Base-by-base conservation (phyloP, 1,284 basidiomycete species). In the Trametes sp. region DNA sequence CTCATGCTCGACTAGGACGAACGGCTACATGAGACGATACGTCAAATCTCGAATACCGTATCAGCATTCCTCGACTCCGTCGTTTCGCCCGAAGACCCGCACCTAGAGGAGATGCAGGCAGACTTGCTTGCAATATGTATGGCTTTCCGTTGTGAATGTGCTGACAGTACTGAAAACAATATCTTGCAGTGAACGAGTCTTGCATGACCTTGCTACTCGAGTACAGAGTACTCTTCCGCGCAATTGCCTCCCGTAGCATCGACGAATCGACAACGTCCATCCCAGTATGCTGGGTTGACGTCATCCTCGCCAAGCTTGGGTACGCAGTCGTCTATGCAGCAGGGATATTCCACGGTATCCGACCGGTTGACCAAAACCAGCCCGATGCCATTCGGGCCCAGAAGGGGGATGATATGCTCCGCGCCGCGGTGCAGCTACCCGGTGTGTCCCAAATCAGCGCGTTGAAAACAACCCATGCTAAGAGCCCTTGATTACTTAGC, bases 401-500 rank as follows among this genome's bases (percentile, higher is more conserved):
- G 52, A 78, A 77, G 58, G 80, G 84, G 36, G 80, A 84, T 21
- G 82, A 86, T 60, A 75, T 74, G 56, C 70, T 90, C 31, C 80
- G 80, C 44, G 87, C 87, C 46, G 85, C 87, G 2, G 76, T 82
- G 21, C 89, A 92, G 66, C 73, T 93, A 19, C 90, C 91, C 59
- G 80, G 91, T 89, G 73, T 64, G 75, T 69, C 31, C 35, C 35
- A 13, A 41, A 14, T n/a, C 4, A 2, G 16, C 38, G 36, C 41
- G 49, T 38, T 41, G 54, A 31, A 26, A 3, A 19, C 9, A 10
- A 19, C 14, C 19, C 38, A 31, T 19, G 11, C 48, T 29, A 5
- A 26, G 36, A 38, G 31, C 49, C 8, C 42, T 46, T 8, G 13
- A 4, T 11, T 36, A 16, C 45, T 10, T 64, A 90, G 90, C 82